Evolutionary conservation across 495 filamentous ascomycete genomes (phyloP).

Genomic region (Evernia prunastri): DNA sequence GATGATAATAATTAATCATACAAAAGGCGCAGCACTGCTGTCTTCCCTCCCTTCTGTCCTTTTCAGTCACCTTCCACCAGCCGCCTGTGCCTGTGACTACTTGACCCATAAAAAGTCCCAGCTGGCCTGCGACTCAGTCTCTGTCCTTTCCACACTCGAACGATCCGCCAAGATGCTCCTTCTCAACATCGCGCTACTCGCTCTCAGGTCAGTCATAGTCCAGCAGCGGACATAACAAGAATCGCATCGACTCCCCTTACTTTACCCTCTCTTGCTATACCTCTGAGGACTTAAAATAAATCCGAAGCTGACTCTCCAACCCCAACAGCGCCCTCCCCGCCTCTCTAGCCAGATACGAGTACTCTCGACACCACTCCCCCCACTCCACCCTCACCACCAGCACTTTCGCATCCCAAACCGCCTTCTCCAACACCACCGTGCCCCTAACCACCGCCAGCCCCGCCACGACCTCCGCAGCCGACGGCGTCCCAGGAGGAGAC

Average conservation of each 20-base stretch:
- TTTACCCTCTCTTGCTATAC: background rate
- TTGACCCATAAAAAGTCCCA: background rate
- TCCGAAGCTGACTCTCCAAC: background rate
- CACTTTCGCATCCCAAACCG: background rate
- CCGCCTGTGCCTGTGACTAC: background rate
- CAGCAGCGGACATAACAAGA: too few relatives aligned
- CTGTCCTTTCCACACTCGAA: background rate
- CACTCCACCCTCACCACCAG: background rate
- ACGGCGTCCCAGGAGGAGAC: too few relatives aligned
- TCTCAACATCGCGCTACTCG: background rate
- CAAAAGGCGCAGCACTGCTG: background rate
- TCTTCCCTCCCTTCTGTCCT: background rate
- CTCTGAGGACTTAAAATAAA: too few relatives aligned
- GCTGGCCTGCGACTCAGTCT: background rate
- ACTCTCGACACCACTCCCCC: background rate
- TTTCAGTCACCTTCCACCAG: background rate
- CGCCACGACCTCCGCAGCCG: background rate
- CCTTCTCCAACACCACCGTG: background rate
- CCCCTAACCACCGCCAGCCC: background rate
- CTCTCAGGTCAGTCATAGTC: background rate
- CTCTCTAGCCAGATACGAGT: background rate
- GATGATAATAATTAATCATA: too few relatives aligned
- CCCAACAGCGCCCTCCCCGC: background rate
- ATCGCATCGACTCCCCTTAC: background rate
- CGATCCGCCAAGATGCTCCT: background rate